phyloP scores from a whole-genome alignment of 805 yeast species.

The Cyberlindnera sargentensis region DNA sequence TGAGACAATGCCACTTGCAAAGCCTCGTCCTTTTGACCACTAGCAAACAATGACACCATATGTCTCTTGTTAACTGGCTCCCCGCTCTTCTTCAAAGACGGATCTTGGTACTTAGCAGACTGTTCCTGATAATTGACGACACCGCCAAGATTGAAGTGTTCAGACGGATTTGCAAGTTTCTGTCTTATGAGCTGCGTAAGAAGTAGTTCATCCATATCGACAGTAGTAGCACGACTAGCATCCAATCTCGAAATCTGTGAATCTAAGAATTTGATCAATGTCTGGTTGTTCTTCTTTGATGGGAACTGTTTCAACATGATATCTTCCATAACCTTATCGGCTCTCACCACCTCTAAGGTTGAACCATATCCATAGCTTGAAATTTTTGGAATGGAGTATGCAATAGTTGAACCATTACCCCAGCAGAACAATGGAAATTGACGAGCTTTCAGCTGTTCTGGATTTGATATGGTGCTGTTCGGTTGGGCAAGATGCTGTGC shows the following conservation, averaged over 20 bases:
- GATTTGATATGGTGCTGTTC: constrained; percentile 27
- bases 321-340: constrained; percentile 29
- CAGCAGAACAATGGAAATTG: constrained; percentile 78
- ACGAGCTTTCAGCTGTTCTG: constrained; percentile 45
- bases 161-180: constrained; percentile 13
- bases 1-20: constrained; percentile 52
- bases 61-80: constrained; percentile 21
- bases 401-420: constrained; percentile 40
- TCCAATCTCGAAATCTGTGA: constrained; percentile 9
- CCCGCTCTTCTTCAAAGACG: neutral
- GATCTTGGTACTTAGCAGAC: constrained; percentile 6
- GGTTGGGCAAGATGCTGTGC: neutral
- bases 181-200: constrained; percentile 28
- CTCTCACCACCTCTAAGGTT: constrained; percentile 31
- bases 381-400: constrained; percentile 31
- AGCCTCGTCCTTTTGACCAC: constrained; percentile 67
- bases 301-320: constrained; percentile 28
- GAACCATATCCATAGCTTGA: constrained; percentile 26
- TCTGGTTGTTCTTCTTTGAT: constrained; percentile 23
- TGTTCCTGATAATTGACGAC: constrained; percentile 13
- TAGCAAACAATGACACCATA: constrained; percentile 51
- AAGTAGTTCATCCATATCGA: constrained; percentile 69
- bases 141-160: constrained; percentile 18
- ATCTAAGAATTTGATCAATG: constrained; percentile 23
- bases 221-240: constrained; percentile 28